phyloP scores from a whole-genome alignment of 495 filamentous ascomycete species.

The Acidomyces sp. region DNA sequence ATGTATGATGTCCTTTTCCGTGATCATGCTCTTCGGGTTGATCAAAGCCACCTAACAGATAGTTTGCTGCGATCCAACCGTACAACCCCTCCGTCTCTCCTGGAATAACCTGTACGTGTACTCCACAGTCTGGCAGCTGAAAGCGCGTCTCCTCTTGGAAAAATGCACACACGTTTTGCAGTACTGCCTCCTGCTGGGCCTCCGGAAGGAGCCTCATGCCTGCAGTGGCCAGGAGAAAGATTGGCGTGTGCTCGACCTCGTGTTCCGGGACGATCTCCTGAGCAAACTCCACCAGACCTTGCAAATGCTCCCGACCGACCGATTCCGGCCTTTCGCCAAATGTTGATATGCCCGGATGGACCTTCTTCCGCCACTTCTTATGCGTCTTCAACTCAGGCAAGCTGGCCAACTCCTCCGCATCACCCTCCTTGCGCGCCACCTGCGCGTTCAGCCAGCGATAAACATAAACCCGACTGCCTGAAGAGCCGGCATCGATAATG shows the following conservation, averaged over 20 bases:
- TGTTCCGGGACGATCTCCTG: constrained; percentile 65
- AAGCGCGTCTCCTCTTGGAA: constrained; percentile 68
- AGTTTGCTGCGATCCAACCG: constrained; percentile 99
- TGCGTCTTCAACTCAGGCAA: constrained; percentile 72
- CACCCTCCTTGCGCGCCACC: constrained; percentile 49
- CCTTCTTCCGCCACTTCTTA: constrained; percentile 85
- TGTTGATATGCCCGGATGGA: constrained; percentile 79
- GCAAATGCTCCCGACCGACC: constrained; percentile 71
- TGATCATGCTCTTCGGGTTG: constrained; percentile 56
- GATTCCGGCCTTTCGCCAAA: constrained; percentile 64
- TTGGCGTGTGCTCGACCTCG: constrained; percentile 68
- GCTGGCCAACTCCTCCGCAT: constrained; percentile 45
- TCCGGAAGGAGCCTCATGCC: constrained; percentile 84
- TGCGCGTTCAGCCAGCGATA: constrained; percentile 79
- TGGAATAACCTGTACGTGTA: constrained; percentile 88
- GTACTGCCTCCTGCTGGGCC: constrained; percentile 52
- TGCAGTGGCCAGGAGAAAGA: constrained; percentile 94
- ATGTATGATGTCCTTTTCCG: constrained; percentile 86
- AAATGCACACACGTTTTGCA: constrained; percentile 73
- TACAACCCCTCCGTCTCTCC: constrained; percentile 97
- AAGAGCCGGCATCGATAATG: constrained; percentile 57
- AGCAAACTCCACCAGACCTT: constrained; percentile 69
- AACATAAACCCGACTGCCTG: constrained; percentile 82
- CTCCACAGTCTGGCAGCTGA: constrained; percentile 72
- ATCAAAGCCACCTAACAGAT: constrained; percentile 87